A percentile compares a stretch with the other conserved stretches of the same genome.
phyloP scores from a whole-genome alignment of 2,329 filamentous ascomycete genomes.

The Fusarium annulatum region DNA sequence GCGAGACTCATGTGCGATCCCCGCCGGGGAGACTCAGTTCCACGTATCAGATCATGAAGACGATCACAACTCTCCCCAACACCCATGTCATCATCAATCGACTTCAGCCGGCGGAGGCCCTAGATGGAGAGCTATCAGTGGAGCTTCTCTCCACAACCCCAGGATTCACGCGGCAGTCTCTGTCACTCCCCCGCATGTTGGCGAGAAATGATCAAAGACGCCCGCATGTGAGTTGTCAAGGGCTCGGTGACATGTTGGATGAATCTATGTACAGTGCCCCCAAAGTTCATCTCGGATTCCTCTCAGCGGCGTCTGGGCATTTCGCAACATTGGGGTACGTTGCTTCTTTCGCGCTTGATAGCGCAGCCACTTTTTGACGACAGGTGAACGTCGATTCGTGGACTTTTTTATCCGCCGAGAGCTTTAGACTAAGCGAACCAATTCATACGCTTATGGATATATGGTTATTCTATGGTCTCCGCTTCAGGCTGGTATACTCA shows the following conservation, averaged over 20 bases:
- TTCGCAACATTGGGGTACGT: conserved; percentile 5
- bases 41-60: conserved; percentile 35
- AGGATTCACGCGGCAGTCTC: conserved; percentile 35
- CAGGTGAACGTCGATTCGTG: conserved; percentile 36
- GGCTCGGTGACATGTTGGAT: background rate
- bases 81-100: conserved; percentile 2
- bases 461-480: background rate
- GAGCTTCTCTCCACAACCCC: conserved; percentile 40
- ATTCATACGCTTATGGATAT: conserved; percentile 4
- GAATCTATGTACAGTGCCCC: conserved; percentile 21
- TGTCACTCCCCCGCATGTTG: conserved; percentile 33
- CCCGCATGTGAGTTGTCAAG: background rate
- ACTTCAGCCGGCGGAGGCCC: conserved; percentile 7
- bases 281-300: conserved; percentile 17
- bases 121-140: conserved; percentile 29
- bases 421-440: conserved; percentile 1
- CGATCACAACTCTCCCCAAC: background rate
- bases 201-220: conserved; percentile 17
- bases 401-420: conserved; percentile 30
- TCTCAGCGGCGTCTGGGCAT: conserved; percentile 16
- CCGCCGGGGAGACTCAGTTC: conserved; percentile 28
- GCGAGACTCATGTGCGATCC: conserved; percentile 17
- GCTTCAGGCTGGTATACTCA: background rate
- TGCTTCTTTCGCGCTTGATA: conserved; percentile 2
- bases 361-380: conserved; percentile 13